Percentiles rank a stretch among this genome's conserved stretches.
These are phyloP conservation scores for Schwanniomyces polymorphus DNA, from an alignment of 805 yeast genomes.

Conservation along the genomic window DNA sequence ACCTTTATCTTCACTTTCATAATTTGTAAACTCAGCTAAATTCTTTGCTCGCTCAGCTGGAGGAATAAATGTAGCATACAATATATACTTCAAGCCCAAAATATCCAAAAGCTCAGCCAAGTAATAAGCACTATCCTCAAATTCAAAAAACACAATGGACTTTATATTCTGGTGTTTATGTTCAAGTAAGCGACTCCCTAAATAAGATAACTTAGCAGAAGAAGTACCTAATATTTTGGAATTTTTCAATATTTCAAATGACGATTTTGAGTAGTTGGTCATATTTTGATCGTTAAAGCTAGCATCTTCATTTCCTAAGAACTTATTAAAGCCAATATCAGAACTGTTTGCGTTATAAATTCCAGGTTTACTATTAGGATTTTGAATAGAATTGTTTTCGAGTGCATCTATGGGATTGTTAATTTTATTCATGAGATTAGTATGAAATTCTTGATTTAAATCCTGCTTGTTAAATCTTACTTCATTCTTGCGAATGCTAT, in stretches of 20 bases:
- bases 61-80: slow-evolving; percentile 63
- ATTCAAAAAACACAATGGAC: slow-evolving; percentile 66
- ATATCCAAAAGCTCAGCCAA: slow-evolving; percentile 64
- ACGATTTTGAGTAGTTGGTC: slow-evolving; percentile 23
- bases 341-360: not conserved
- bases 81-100: slow-evolving; percentile 57
- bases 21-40: slow-evolving; percentile 48
- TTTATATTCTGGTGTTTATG: slow-evolving; percentile 49
- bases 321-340: not conserved
- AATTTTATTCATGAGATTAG: slow-evolving; percentile 5
- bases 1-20: slow-evolving; percentile 29
- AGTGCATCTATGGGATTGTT: slow-evolving; percentile 4
- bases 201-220: slow-evolving; percentile 63
- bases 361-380: not conserved
- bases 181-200: slow-evolving; percentile 53
- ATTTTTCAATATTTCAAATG: slow-evolving; percentile 18
- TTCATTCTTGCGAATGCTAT: slow-evolving; percentile 32
- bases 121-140: slow-evolving; percentile 70
- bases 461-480: slow-evolving; percentile 39
- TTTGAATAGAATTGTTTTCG: not conserved
- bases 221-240: slow-evolving; percentile 58
- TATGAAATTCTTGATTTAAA: slow-evolving; percentile 25
- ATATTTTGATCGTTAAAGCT: slow-evolving; percentile 6
- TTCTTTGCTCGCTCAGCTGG: slow-evolving; percentile 52
- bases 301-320: not conserved